Evolutionary conservation across 805 yeast species (phyloP).

Genomic region (Clavispora asparagi): DNA sequence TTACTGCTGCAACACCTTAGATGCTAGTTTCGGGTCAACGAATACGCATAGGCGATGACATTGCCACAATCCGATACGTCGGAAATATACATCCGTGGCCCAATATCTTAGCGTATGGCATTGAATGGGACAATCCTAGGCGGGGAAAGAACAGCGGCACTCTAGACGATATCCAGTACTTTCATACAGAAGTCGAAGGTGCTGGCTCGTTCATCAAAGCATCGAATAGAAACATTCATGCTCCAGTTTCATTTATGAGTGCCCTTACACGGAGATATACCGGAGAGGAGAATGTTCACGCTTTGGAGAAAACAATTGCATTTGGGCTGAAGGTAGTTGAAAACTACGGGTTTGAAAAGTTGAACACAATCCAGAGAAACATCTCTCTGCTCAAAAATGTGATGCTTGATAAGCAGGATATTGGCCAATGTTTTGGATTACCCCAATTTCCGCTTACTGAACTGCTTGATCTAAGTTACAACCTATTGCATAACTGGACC

Average conservation of each 20-base stretch:
- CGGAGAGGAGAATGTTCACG: constrained; percentile 14
- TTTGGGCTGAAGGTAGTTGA: constrained; percentile 59
- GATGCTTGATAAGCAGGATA: constrained; percentile 42
- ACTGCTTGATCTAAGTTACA: constrained; percentile 11
- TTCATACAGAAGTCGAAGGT: constrained; percentile 30
- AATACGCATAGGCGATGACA: constrained; percentile 33
- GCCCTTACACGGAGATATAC: constrained; percentile 52
- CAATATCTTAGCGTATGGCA: constrained; percentile 52
- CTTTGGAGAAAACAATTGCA: constrained; percentile 23
- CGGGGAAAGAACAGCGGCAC: constrained; percentile 75
- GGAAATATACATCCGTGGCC: constrained; percentile 67
- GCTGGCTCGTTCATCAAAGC: constrained; percentile 64
- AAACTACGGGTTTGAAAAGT: constrained; percentile 59
- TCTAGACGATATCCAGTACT: constrained; percentile 51
- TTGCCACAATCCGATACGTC: constrained; percentile 58
- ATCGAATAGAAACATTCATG: constrained; percentile 27
- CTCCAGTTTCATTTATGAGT: constrained; percentile 30
- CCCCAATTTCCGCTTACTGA: background rate
- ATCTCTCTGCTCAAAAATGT: constrained; percentile 41
- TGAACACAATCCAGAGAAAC: constrained; percentile 44
- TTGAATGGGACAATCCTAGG: constrained; percentile 75
- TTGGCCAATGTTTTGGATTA: constrained; percentile 15
- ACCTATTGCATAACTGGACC: constrained; percentile 9
- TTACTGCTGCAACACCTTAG: background rate
- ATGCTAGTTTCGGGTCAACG: constrained; percentile 3